Conservation (phyloP, 2,329 filamentous ascomycete species). For the Fusarium armeniacum region DNA sequence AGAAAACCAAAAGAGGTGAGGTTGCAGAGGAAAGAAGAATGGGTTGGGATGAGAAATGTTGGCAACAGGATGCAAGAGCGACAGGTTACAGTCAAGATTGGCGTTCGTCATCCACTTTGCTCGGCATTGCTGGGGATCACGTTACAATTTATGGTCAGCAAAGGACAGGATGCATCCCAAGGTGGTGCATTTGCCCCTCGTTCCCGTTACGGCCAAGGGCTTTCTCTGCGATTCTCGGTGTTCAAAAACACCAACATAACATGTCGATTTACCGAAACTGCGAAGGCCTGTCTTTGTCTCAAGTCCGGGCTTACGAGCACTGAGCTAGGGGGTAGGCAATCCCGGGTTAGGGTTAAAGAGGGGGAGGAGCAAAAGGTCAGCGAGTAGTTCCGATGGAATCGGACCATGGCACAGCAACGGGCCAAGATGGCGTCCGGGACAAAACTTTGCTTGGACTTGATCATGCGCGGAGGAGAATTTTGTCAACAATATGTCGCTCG, state of each 20-base stretch:
- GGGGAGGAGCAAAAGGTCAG: slow-evolving; percentile 15
- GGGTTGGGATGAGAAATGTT: slow-evolving; percentile 11
- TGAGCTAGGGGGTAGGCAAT: slow-evolving; percentile 16
- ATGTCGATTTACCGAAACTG: slow-evolving; percentile 17
- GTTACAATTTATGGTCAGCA: slow-evolving; percentile 47
- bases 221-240: slow-evolving; percentile 27
- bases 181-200: slow-evolving; percentile 28
- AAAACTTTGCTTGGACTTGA: slow-evolving; percentile 12
- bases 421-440: slow-evolving; percentile 2
- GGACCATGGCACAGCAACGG: slow-evolving; percentile 25
- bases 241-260: slow-evolving; percentile 21
- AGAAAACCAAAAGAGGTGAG: neutral
- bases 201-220: slow-evolving; percentile 24
- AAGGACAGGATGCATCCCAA: slow-evolving; percentile 11
- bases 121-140: slow-evolving; percentile 39
- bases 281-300: slow-evolving; percentile 10
- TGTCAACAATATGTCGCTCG: slow-evolving; percentile 29
- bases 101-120: slow-evolving; percentile 23
- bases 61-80: slow-evolving; percentile 23
- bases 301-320: slow-evolving; percentile 20
- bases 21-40: slow-evolving; percentile 6
- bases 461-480: slow-evolving; percentile 24
- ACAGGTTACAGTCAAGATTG: slow-evolving; percentile 31
- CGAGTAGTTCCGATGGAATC: slow-evolving; percentile 36
- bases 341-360: neutral